These are phyloP conservation scores for Mycosphaerella sp. DNA, from an alignment of 2,329 filamentous ascomycete species.

Conservation along the genomic window DNA sequence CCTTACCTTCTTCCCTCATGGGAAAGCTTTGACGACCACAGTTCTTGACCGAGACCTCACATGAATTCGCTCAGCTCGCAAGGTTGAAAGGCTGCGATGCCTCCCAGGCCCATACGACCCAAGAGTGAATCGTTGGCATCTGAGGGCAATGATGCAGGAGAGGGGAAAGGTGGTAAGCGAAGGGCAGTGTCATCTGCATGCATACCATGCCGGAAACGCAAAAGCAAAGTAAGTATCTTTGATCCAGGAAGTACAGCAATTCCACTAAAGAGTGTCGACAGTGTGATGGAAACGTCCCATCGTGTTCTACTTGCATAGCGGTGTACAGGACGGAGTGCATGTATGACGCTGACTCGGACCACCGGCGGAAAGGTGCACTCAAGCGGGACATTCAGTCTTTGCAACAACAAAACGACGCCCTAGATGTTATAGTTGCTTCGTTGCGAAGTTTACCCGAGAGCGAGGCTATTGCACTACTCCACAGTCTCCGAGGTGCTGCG, in stretches of 20 bases:
- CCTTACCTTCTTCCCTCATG: slow-evolving; percentile 5
- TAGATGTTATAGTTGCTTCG: slow-evolving; percentile 40
- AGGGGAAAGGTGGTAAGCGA: slow-evolving; percentile 30
- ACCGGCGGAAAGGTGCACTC: slow-evolving; percentile 39
- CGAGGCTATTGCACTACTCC: slow-evolving; percentile 40
- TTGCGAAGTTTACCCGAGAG: slow-evolving; percentile 41
- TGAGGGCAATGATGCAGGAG: slow-evolving; percentile 27
- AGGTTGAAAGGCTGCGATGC: slow-evolving; percentile 20
- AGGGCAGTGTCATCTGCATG: slow-evolving; percentile 40
- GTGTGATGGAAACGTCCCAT: slow-evolving; percentile 46
- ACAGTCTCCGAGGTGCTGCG: slow-evolving; percentile 38
- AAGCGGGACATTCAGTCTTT: slow-evolving; percentile 37
- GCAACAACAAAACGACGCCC: slow-evolving; percentile 34
- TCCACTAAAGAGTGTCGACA: slow-evolving; percentile 20
- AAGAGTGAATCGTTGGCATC: slow-evolving; percentile 27
- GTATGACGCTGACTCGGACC: slow-evolving; percentile 47
- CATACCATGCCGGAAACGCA: slow-evolving; percentile 46
- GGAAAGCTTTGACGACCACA: too few species aligned
- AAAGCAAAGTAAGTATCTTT: slow-evolving; percentile 40
- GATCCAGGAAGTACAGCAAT: neutral
- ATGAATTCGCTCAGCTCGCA: slow-evolving; percentile 3
- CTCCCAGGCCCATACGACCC: slow-evolving; percentile 31
- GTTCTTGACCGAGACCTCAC: neutral
- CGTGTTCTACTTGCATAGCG: slow-evolving; percentile 46
- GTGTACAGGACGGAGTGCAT: slow-evolving; percentile 47